A percentile compares a stretch with the other conserved stretches of the same genome.
These are phyloP conservation scores for Ustilago esculenta DNA, from an alignment of 1,284 basidiomycete species.

Conservation along the genomic window DNA sequence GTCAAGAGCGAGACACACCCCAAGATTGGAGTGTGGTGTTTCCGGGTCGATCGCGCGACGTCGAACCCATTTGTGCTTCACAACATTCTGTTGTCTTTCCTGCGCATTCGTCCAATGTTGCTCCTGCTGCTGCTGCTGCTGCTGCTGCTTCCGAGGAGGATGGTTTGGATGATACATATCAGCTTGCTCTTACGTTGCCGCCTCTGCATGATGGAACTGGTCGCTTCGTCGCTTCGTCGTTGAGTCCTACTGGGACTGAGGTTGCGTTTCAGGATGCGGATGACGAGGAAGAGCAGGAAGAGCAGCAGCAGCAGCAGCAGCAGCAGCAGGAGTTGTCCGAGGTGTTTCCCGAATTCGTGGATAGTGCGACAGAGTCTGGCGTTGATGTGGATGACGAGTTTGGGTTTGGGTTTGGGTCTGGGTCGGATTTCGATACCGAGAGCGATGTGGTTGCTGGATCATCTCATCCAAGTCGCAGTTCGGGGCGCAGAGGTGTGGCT, in stretches of 20 bases:
- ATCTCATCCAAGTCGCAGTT: slow-evolving; percentile 34
- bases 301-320: too few species aligned
- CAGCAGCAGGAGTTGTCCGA: slow-evolving; percentile 23
- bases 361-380: slow-evolving; percentile 38
- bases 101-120: too few species aligned
- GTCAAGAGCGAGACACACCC: slow-evolving; percentile 8
- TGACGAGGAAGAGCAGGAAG: too few species aligned
- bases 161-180: slow-evolving; percentile 11
- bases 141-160: too few species aligned
- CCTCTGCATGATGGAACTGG: slow-evolving; percentile 45
- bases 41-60: slow-evolving; percentile 32
- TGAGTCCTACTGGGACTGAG: slow-evolving; percentile 31
- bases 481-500: slow-evolving; percentile 6
- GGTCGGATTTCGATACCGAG: slow-evolving; percentile 47
- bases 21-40: slow-evolving; percentile 52
- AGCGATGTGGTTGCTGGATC: slow-evolving; percentile 43
- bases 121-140: too few species aligned
- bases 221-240: slow-evolving; percentile 34
- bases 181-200: slow-evolving; percentile 34
- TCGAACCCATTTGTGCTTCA: neutral
- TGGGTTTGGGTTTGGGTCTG: slow-evolving; percentile 42
- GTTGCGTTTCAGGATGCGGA: slow-evolving; percentile 18
- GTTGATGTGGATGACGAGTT: slow-evolving; percentile 48
- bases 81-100: too few species aligned
- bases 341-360: slow-evolving; percentile 31